Evolutionary conservation across 306 rosid species (phyloP).

Genomic region (Quercus ilex): DNA sequence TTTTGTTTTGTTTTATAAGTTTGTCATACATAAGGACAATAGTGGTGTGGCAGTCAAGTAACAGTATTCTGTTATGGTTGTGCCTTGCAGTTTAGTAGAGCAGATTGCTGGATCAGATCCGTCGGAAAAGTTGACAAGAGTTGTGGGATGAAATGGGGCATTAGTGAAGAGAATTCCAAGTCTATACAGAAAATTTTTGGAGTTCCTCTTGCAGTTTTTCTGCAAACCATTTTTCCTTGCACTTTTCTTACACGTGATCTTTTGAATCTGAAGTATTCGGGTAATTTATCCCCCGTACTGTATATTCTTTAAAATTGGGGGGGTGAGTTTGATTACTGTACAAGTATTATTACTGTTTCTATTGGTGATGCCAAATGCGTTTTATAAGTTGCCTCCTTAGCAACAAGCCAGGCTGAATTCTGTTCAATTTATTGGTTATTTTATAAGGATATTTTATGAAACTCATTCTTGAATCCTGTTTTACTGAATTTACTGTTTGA

Average conservation of each 20-base stretch:
- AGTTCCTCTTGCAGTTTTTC: conserved; percentile 29
- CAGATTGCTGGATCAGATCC: conserved; percentile 49
- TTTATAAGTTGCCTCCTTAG: conserved; percentile 21
- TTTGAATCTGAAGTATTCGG: conserved; percentile 25
- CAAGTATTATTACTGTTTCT: conserved; percentile 3
- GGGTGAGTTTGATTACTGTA: conserved; percentile 27
- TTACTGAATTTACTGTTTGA: not conserved
- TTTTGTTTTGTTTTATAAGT: conserved; percentile 1
- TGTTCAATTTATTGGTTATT: conserved; percentile 4
- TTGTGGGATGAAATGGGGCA: conserved; percentile 21
- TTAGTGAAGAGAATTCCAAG: conserved; percentile 12
- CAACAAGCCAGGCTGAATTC: conserved; percentile 26
- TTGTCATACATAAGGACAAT: not conserved
- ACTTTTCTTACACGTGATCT: conserved; percentile 21
- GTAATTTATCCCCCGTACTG: conserved; percentile 36
- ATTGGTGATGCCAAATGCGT: conserved; percentile 11
- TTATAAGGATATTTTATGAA: not conserved
- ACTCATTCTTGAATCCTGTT: not conserved
- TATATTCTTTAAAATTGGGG: conserved; percentile 35
- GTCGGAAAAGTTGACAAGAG: conserved; percentile 36
- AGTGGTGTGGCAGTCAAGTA: conserved; percentile 1
- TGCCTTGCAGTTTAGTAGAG: conserved; percentile 57
- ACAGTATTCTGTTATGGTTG: conserved; percentile 15
- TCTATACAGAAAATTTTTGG: conserved; percentile 17
- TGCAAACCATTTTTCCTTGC: conserved; percentile 27